A percentile compares a stretch with the other conserved stretches of the same genome.
Evolutionary conservation across 2,329 filamentous ascomycete species (phyloP).

Genomic region (Nemania sp.): DNA sequence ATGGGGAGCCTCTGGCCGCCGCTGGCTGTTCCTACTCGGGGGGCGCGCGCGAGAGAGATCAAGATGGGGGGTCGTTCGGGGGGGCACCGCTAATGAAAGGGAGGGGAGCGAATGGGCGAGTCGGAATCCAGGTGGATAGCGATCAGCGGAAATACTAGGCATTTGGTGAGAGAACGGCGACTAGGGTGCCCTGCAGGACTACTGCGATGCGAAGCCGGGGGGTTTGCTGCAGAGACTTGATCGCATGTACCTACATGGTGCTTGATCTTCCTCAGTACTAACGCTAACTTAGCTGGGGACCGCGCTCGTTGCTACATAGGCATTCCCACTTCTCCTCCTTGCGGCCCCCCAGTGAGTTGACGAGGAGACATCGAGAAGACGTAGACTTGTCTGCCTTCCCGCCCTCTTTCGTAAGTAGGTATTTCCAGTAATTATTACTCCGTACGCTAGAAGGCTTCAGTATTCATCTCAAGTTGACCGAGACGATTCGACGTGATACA

Average conservation of each 20-base stretch:
- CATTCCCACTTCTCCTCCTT: slow-evolving; percentile 15
- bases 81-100: slow-evolving; percentile 23
- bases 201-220: slow-evolving; percentile 36
- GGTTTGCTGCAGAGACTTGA: slow-evolving; percentile 31
- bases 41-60: slow-evolving; percentile 35
- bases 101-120: slow-evolving; percentile 28
- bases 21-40: neutral
- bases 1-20: slow-evolving; percentile 12
- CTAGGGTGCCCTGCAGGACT: slow-evolving; percentile 33
- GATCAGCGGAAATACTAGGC: slow-evolving; percentile 36
- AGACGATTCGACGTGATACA: slow-evolving; percentile 1
- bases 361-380: too few species aligned
- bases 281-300: too few species aligned
- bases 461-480: too few species aligned
- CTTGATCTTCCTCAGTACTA: slow-evolving; percentile 15
- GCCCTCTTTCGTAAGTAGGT: neutral
- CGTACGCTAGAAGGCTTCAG: too few species aligned
- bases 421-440: neutral
- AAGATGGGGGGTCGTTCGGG: slow-evolving; percentile 29
- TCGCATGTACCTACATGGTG: slow-evolving; percentile 34
- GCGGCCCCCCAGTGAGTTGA: too few species aligned
- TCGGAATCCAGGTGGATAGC: slow-evolving; percentile 24
- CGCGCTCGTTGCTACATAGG: neutral
- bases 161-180: slow-evolving; percentile 33
- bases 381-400: neutral